Base-by-base conservation (phyloP, 495 filamentous ascomycete species). In the Annulohypoxylon stygium region DNA sequence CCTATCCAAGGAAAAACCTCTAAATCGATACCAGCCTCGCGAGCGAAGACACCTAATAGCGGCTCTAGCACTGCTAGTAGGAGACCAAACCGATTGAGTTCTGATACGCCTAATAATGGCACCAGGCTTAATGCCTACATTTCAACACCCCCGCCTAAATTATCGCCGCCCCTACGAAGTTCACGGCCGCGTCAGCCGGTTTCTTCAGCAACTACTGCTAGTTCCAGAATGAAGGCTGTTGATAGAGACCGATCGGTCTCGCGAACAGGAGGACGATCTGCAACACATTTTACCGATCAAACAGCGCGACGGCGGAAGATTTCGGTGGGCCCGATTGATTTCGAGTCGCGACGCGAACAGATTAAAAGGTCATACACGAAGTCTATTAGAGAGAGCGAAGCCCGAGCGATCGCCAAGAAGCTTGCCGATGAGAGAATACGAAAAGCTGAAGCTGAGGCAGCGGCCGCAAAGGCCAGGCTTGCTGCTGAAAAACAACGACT, bases 331-430 rank as follows among this genome's bases (percentile, higher is more conserved):
- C 88, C 88, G 63, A 91, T 94, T 33, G 92, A 97, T 78, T 95
- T 94, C 75, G 93, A 88, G 39, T 91, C 90, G 51, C 86, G 92
- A 30, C 86, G 93, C 57, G 91, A 92, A 66, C 89, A 86, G 48
- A 95, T 95, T 65, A 90, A 93, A 73, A 88, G 93, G 53, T 93
- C 93, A 0, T 93, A 95, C 71, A 94, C 90, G 53, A 90, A 90
- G 63, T 92, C 90, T 20, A 88, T 94, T 48, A 87, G 90, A 69
- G 90, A 92, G 75, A 90, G 82, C 74, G 88, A 93, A 75, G 85
- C 86, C 66, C 87, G 84, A 65, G 65, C 62, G 12, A 86, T 90
- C 79, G 86, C 81, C 64, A 81, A 81, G 63, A 76, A 78, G 65
- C 79, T 71, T 12, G 81, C 79, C n/a, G 82, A 83, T 37, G 79